Evolutionary conservation across 495 filamentous ascomycete genomes (phyloP), one percentile per base, ranked within the genome.

Genomic region (Daldinia decipiens): DNA sequence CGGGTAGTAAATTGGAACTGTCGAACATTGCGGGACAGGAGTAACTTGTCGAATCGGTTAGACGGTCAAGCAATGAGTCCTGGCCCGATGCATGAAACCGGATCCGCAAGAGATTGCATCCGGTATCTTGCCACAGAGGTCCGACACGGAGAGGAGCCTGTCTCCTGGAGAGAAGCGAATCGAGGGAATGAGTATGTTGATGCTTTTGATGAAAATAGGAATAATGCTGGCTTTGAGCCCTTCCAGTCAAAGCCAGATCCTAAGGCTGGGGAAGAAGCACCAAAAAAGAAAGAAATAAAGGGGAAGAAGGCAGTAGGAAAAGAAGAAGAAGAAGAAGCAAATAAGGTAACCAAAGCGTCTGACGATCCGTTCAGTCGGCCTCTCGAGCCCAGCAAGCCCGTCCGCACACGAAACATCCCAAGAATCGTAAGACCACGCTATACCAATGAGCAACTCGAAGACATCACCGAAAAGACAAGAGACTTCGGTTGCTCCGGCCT

Each of bases 81-180:
- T 2, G 29, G 26, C 13, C 51, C 51, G 13, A 9, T 1, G 11
- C 51, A 53, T 19, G 5, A 17, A 6, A 9, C 3, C 4, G 24
- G 6, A 17, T 13, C 34, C 13, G 6, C 0, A 9, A n/a, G 7
- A 11, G 31, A 6, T 13, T 13, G 29, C 19, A 1, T 47, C 17
- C 43, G n/a, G 6, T 71, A 66, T 24, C 15, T 62, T 7, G 60
- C 29, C 7, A 31, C 29, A 9, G 68, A 71, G 0, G 31, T 65
- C 3, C 50, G 62, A 19, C 39, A 61, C 31, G 70, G 70, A 2
- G 70, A 72, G 34, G 8, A 40, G n/a, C 70, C 59, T 0, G 29
- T 64, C 0, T 68, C 65, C 2, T 65, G 47, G 36, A 36, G 69
- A n/a, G 63, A 64, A 11, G 1, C 51, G 5, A 47, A 67, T 11